Conservation (phyloP, 2,329 filamentous ascomycete genomes). For the Thielaviopsis musarum region DNA sequence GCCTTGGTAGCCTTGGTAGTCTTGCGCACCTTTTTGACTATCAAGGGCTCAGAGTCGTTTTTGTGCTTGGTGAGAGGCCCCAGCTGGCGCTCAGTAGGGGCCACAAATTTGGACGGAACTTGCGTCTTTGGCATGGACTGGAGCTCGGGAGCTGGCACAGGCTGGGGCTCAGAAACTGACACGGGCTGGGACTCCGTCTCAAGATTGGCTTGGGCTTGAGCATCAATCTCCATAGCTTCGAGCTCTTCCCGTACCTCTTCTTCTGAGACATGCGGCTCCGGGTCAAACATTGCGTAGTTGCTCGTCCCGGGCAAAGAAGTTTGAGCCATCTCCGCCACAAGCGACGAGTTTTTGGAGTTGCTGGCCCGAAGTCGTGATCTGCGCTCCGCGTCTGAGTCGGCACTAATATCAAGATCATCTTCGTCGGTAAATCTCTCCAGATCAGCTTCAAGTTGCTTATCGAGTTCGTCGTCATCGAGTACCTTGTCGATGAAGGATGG, state of each 20-base stretch:
- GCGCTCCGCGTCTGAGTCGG: slow-evolving; percentile 30
- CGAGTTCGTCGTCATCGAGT: slow-evolving; percentile 47
- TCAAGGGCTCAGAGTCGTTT: slow-evolving; percentile 19
- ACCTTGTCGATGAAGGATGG: slow-evolving; percentile 24
- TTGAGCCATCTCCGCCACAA: background rate
- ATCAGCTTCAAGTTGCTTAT: slow-evolving; percentile 48
- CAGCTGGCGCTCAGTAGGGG: background rate
- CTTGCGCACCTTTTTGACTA: slow-evolving; percentile 39
- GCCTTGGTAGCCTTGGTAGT: slow-evolving; percentile 33
- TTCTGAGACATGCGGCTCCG: slow-evolving; percentile 29
- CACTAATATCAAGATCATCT: slow-evolving; percentile 29
- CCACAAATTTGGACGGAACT: background rate
- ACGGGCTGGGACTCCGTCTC: background rate
- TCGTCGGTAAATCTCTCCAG: slow-evolving; percentile 40
- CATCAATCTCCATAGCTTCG: slow-evolving; percentile 30
- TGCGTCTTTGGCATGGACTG: background rate
- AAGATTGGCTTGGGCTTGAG: slow-evolving; percentile 22
- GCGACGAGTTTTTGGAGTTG: background rate
- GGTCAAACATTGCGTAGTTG: slow-evolving; percentile 37
- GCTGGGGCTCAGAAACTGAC: background rate
- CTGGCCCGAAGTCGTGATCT: slow-evolving; percentile 5
- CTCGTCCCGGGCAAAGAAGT: slow-evolving; percentile 10
- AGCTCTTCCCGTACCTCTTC: slow-evolving; percentile 34
- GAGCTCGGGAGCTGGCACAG: background rate
- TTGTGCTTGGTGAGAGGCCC: background rate